These are phyloP conservation scores for Adansonia rubrostipa DNA, from an alignment of 441 rosid species.

Conservation along the genomic window DNA sequence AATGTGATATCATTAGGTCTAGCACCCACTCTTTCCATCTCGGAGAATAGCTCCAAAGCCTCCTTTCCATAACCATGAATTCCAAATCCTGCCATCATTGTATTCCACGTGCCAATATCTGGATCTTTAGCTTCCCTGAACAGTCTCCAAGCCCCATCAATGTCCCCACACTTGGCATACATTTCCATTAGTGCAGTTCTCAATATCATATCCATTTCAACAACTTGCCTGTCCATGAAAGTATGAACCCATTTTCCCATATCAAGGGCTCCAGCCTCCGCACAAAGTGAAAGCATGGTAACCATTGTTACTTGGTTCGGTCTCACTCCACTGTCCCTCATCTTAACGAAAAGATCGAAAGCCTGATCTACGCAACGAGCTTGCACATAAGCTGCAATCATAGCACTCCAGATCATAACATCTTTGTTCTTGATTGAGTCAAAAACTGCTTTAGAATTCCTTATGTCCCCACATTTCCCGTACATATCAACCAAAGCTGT, in stretches of 20 bases:
- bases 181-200: constrained; percentile 48
- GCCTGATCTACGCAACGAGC: constrained; percentile 33
- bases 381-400: constrained; percentile 58
- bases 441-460: constrained; percentile 43
- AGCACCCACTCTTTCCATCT: constrained; percentile 39
- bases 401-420: constrained; percentile 37
- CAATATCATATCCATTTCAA: constrained; percentile 36
- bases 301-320: constrained; percentile 41
- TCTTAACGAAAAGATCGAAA: constrained; percentile 39
- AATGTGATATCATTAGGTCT: constrained; percentile 46
- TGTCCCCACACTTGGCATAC: constrained; percentile 53
- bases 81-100: constrained; percentile 47
- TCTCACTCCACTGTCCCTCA: constrained; percentile 36
- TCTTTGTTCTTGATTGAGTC: constrained; percentile 41
- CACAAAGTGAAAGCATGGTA: constrained; percentile 39
- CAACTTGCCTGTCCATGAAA: constrained; percentile 34
- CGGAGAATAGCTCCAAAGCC: constrained; percentile 40
- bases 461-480: constrained; percentile 44
- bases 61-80: constrained; percentile 48
- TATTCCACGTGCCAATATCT: constrained; percentile 49
- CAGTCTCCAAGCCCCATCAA: constrained; percentile 38
- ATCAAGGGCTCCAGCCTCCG: constrained; percentile 42
- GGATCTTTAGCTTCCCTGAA: constrained; percentile 33
- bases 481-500: constrained; percentile 58
- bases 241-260: constrained; percentile 49